Evolutionary conservation across 345 rosid species (phyloP), one percentile per base, ranked within the genome.

Genomic region (Syzygium aromaticum): DNA sequence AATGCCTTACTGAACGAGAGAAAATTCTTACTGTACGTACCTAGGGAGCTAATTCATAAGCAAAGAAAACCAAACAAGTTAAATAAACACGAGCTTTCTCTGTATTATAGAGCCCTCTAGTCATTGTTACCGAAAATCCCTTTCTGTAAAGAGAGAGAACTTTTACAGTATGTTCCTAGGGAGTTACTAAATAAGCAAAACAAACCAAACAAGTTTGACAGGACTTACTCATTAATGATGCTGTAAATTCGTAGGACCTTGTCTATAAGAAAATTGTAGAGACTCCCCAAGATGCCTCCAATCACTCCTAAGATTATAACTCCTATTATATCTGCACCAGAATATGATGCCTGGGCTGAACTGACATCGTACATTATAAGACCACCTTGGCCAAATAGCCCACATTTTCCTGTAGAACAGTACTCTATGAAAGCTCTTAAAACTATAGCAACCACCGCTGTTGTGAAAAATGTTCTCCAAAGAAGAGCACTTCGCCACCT

Each of bases 401-500:
- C 97, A 86, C 97, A 95, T 13, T 49, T 86, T 87, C 93, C 96
- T 46, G 90, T 85, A 46, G 89, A 83, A 88, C 97, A 95, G 51
- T 91, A 91, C 85, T 91, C 92, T 21, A 94, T 90, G 82, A 91
- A 92, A 88, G 91, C 94, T 90, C 94, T 92, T 89, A 95, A 89
- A 52, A 95, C 94, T 43, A 95, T 93, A 27, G 97, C 97, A 40
- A 95, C 96, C 38, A 95, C 92, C 52, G 97, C 97, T 73, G 97
- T 95, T 53, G 96, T 95, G 90, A 95, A 95, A 88, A 95, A 95
- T 10, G 95, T 93, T 89, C 96, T 92, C 97, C 97, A 94, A 8
- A 95, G 96, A 89, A 95, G 96, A 86, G 97, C 93, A 89, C 97
- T 95, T 87, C 96, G 91, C 97, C 97, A 95, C 94, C 94, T 91